phyloP scores from a whole-genome alignment of 176 grass and related monocot species.

The Lolium multiflorum region DNA sequence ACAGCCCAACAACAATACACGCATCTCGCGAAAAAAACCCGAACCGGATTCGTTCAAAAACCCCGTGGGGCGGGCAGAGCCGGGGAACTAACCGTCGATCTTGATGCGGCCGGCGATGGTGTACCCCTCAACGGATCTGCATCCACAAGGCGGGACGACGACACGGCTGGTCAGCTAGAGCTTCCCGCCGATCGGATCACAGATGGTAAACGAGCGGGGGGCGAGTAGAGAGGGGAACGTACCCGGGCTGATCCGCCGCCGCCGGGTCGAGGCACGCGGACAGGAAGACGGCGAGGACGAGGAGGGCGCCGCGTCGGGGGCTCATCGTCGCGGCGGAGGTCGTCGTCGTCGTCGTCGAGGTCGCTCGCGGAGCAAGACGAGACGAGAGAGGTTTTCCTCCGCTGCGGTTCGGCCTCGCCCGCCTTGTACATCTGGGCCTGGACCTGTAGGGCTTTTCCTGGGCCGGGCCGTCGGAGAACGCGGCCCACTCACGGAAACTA shows the following conservation, averaged over 20 bases:
- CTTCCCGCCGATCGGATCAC: slow-evolving; percentile 37
- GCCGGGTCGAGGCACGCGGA: slow-evolving; percentile 31
- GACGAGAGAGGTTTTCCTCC: background rate
- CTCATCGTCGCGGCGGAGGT: slow-evolving; percentile 36
- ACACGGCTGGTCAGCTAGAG: slow-evolving; percentile 5
- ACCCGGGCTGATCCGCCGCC: slow-evolving; percentile 40
- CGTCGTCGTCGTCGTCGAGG: slow-evolving; percentile 47
- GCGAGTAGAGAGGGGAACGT: background rate
- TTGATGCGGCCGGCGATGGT: slow-evolving; percentile 83
- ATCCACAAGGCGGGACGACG: background rate
- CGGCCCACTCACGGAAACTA: background rate
- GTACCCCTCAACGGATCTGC: slow-evolving; percentile 73
- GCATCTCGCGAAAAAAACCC: background rate
- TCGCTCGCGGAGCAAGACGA: slow-evolving; percentile 7
- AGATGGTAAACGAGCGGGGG: background rate
- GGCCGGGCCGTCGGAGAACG: background rate
- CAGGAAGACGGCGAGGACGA: slow-evolving; percentile 10
- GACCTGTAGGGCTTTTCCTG: background rate
- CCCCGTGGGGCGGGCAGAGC: background rate
- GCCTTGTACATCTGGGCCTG: background rate
- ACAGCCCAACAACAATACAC: background rate
- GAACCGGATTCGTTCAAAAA: background rate
- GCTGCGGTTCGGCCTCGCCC: background rate
- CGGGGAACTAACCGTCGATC: slow-evolving; percentile 61
- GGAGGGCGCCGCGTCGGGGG: background rate